Base-by-base conservation (phyloP, 2,329 filamentous ascomycete species). In the Capronia americana region DNA sequence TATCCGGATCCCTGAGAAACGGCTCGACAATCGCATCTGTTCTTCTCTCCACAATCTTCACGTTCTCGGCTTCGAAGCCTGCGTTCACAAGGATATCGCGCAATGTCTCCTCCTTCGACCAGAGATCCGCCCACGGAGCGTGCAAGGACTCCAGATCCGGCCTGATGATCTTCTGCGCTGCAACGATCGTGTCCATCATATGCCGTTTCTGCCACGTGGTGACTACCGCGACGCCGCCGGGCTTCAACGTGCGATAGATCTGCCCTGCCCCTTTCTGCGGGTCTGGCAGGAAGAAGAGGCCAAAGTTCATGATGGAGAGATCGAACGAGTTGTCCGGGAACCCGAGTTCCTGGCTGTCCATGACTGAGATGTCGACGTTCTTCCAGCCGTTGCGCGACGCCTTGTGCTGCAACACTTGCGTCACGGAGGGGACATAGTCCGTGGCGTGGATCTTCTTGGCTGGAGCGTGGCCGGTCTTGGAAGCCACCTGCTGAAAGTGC, bases 231-330 rank as follows among this genome's bases (percentile, higher is more conserved):
- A 61, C 46, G 14, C 71, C 70, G 14, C 63, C 63, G 17, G 66
- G 61, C 30, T 68, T 69, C 11, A 73, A 63, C 7, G 70, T 70
- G 61, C 71, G 71, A 50, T 71, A 61, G 11, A 73, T 65, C n/a
- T 73, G 61, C 1, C 57, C 46, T 3, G 65, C 68, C 10, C 65
- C 70, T 14, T 34, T 60, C 10, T 64, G 54, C 23, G 71, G 68
- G 17, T 72, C 65, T 0, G 64, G 64, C 38, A 70, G 66, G 48
- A 70, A 65, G 57, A 72, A 72, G 51, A 72, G 38, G 12, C 57
- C 68, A 28, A 73, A 69, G 23, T 68, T 70, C 24, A 71, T 71
- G 57, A 69, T 67, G 14, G 57, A 58, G 26, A 56, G 24, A 57
- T 67, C 62, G 63, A 72, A 68, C 11, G 30, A 34, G 1, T 50